Evolutionary conservation across 1,284 basidiomycete species (phyloP), one percentile per base, ranked within the genome.

Genomic region (Ustilago curta): DNA sequence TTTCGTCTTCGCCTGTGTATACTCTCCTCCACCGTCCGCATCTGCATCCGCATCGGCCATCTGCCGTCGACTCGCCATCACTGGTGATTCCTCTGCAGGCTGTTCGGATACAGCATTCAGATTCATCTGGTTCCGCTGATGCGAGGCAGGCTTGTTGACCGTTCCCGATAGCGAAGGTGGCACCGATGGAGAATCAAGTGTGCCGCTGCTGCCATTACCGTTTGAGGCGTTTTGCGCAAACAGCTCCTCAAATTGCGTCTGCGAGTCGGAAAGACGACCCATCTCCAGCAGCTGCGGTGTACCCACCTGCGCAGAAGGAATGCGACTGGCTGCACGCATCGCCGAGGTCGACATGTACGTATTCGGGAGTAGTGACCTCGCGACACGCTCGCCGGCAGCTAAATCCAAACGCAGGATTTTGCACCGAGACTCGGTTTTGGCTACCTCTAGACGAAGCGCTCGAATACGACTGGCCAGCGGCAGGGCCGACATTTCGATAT

Each of bases 401-500:
- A 82, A 50, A n/a, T 82, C 80, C 8, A 74, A 43, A 12, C 53
- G 54, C 8, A 82, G 39, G 19, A 82, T 76, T 23, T 69, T 70
- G 40, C 65, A 61, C 23, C 78, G 53, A 27, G 74, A 68, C 31
- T 65, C 63, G 7, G 58, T 68, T 51, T 75, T 76, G 52, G 78
- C 78, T 19, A 80, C 66, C 19, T 79, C 69, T 31, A 82, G 35
- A 1, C 81, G 77, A n/a, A 64, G 62, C 27, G 59, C 48, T 14
- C 76, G 69, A 35, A 82, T 74, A 29, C 64, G 58, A 5, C 48
- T 56, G 3, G 78, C 68, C 21, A 82, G 59, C 3, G 79, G 76
- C 52, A 76, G 29, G 3, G 78, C 79, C 21, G 78, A 74, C 60
- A 70, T 59, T 47, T 82, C 81, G 61, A 82, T 82, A 3, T 76